A percentile compares a stretch with the other conserved stretches of the same genome.
Evolutionary conservation across 768 basidiomycete species (phyloP).

Genomic region (Mycena capillaripes): DNA sequence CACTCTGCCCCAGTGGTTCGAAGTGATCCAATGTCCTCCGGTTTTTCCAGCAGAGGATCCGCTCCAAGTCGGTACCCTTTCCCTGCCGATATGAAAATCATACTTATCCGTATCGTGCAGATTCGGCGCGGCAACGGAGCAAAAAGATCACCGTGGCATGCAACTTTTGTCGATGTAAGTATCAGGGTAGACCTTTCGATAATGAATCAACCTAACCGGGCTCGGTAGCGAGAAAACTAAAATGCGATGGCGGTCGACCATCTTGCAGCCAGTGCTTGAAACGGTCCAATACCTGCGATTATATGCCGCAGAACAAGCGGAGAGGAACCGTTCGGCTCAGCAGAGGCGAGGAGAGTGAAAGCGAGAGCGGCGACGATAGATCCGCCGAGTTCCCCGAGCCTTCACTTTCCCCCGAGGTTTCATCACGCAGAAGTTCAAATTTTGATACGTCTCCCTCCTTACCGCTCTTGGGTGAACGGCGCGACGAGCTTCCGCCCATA

Average conservation of each 20-base stretch:
- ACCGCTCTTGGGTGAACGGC: slow-evolving; percentile 58
- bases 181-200: slow-evolving; percentile 24
- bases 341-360: slow-evolving; percentile 77
- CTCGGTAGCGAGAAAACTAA: slow-evolving; percentile 82
- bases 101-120: slow-evolving; percentile 48
- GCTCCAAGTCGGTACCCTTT: slow-evolving; percentile 41
- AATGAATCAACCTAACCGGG: slow-evolving; percentile 28
- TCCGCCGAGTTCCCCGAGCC: slow-evolving; percentile 65
- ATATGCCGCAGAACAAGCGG: slow-evolving; percentile 83
- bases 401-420: slow-evolving; percentile 71
- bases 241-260: slow-evolving; percentile 89
- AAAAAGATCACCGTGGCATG: slow-evolving; percentile 93
- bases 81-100: slow-evolving; percentile 13
- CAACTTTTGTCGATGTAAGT: slow-evolving; percentile 91
- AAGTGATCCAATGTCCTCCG: slow-evolving; percentile 55
- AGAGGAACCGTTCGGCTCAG: slow-evolving; percentile 71
- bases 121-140: slow-evolving; percentile 74
- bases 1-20: slow-evolving; percentile 60
- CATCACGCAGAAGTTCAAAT: slow-evolving; percentile 65
- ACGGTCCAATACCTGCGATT: slow-evolving; percentile 84
- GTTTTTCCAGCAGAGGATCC: slow-evolving; percentile 49
- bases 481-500: slow-evolving; percentile 56
- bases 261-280: slow-evolving; percentile 88
- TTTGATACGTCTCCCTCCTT: slow-evolving; percentile 61
- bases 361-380: slow-evolving; percentile 73